Base-by-base conservation (phyloP, 23 red algal species). In the Gracilaria gracilis region DNA sequence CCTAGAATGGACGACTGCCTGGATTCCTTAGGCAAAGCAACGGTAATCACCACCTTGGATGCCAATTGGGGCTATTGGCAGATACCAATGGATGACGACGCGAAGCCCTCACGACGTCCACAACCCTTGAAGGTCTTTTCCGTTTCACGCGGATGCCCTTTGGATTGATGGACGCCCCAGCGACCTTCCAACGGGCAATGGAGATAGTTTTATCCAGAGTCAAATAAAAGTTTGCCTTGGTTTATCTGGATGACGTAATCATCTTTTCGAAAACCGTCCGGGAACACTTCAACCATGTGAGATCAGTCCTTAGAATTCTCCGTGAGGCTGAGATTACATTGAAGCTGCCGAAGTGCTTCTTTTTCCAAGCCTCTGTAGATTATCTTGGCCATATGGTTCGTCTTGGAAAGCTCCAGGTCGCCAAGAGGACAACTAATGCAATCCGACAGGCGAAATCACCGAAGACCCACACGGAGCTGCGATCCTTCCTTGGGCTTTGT, bases 1-100 rank as follows among this genome's bases (percentile, higher is more conserved):
- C 71, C 71, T 0, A 0, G 71, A 61, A 90, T 90, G 72, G 86
- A 80, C 72, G 70, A 90, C 34, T 90, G 47, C 23, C 47, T 80
- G 4, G 59, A 64, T 64, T 64, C 59, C 59, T 64, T 64, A 64
- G 59, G 59, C 28, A 31, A 64, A 20, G 59, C 59, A 11, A 17
- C 59, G 59, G 17, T 64, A 64, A 11, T 64, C 59, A 64, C 59
- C 21, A 64, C 59, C 4, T 31, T 64, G 59, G 59, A 64, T 20
- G 59, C 59, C 59, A 6, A 64, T 64, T 64, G 59, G 59, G 59
- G 59, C 8, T 64, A 64, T 20, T 64, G 59, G 59, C 59, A 40
- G 86, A 90, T 84, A 57, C 20, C 81, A 40, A 38, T 49, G 2
- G 21, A 64, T 64, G 59, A 64, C 59, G 17, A 64, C 59, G 59